Base-by-base conservation (phyloP, 2,329 filamentous ascomycete species). In the Pseudomassariella vexata region DNA sequence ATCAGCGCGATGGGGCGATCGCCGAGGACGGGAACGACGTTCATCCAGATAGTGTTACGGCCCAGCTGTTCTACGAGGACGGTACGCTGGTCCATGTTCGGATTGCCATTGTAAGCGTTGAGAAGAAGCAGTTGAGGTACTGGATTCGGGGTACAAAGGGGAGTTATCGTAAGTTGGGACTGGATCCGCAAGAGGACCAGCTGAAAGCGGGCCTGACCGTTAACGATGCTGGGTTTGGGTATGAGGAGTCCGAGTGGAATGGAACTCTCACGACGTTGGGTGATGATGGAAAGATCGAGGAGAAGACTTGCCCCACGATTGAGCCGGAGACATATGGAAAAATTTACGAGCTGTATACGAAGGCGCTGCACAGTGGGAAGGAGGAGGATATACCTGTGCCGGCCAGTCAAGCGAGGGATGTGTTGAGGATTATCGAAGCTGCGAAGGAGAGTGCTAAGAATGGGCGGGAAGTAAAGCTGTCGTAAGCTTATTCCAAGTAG, bases 171-270 rank as follows among this genome's bases (percentile, higher is more conserved):
- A 90, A 89, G 67, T 60, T 63, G 23, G 66, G 70, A 33, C 65
- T 90, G 3, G 85, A 92, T 52, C 63, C 76, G 2, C 85, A 90
- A 57, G 85, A 92, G 60, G 75, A 79, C 35, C 82, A 87, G 55
- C 68, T 89, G 32, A 74, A 74, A 53, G 66, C 61, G 2, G 84
- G 84, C 7, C 56, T 73, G 44, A 70, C 66, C 52, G 76, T 78
- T 6, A 67, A 68, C 1, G 77, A 85, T 35, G 53, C 65, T 4
- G 70, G 62, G 4, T 89, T 85, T 48, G 85, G 80, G 2, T 54
- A 71, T 23, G 85, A 89, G 47, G 63, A 67, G 8, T 61, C 66
- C 30, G 63, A 72, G 23, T 65, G 68, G 43, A 71, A 75, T 33
- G 79, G 81, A 41, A 70, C 53, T 37, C 56, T 88, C 40, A 73